These are phyloP conservation scores for Bipolaris sorokiniana DNA, from an alignment of 2,329 filamentous ascomycete species.

Conservation along the genomic window DNA sequence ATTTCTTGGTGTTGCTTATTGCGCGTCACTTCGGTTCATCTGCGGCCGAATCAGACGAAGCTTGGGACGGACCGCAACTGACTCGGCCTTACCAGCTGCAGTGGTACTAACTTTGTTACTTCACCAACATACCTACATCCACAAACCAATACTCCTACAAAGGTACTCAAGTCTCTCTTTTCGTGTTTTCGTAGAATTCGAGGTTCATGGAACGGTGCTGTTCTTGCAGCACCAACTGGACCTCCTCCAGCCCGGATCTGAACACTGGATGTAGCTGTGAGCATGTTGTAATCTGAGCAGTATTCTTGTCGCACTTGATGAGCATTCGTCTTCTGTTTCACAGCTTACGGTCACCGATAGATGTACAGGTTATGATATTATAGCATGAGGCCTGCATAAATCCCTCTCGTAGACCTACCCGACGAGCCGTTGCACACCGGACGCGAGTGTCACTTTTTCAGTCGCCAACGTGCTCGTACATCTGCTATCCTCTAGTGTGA, in stretches of 20 bases:
- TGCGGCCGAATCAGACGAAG: conserved; percentile 12
- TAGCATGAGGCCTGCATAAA: neutral
- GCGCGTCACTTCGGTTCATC: conserved; percentile 10
- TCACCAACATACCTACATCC: neutral
- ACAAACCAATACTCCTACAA: neutral
- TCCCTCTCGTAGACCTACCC: too few relatives aligned
- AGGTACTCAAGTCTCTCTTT: neutral
- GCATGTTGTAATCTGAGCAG: neutral
- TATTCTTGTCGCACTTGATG: neutral
- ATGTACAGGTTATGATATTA: neutral
- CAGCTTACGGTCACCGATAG: neutral
- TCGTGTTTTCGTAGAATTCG: too few relatives aligned
- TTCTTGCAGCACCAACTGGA: neutral
- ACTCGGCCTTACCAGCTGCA: conserved; percentile 1
- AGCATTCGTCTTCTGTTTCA: neutral
- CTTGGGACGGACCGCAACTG: neutral
- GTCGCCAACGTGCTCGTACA: too few relatives aligned
- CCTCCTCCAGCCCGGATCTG: neutral
- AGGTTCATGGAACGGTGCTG: neutral
- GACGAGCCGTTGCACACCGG: too few relatives aligned
- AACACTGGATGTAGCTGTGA: neutral
- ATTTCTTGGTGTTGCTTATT: conserved; percentile 17
- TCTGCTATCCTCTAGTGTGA: too few relatives aligned
- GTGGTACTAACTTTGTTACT: neutral
- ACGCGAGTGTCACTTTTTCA: too few relatives aligned